A percentile compares a stretch with the other conserved stretches of the same genome.
Evolutionary conservation across 192 early-diverging fungal species (phyloP).

Genomic region (Coemansia sp.): DNA sequence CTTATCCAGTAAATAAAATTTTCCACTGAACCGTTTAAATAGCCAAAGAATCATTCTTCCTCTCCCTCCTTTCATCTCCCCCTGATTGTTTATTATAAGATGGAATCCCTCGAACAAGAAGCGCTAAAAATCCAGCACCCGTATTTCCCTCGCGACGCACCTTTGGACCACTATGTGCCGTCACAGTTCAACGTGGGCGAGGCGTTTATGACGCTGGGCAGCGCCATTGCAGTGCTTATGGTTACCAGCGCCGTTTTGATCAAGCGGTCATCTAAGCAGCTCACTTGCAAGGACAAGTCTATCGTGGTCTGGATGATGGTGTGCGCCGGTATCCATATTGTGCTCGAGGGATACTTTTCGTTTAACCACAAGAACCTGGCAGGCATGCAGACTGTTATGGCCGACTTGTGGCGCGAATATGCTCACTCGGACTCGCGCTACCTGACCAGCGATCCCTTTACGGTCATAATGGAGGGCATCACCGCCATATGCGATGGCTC

Average conservation of each 20-base stretch:
- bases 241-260: constrained; percentile 26
- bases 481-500: constrained; percentile 78
- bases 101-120: constrained; percentile 5
- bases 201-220: constrained; percentile 32
- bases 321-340: constrained; percentile 76
- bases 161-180: constrained; percentile 38
- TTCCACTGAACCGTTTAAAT: constrained; percentile 1
- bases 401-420: constrained; percentile 91
- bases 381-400: constrained; percentile 62
- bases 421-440: constrained; percentile 84
- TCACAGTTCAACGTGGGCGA: constrained; percentile 38
- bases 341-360: constrained; percentile 86
- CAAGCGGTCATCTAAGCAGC: constrained; percentile 15
- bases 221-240: constrained; percentile 15
- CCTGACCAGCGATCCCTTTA: constrained; percentile 76
- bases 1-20: constrained; percentile 2
- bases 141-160: constrained; percentile 41
- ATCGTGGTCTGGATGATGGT: constrained; percentile 81
- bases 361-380: constrained; percentile 66
- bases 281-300: constrained; percentile 45
- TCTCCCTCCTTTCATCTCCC: neutral
- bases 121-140: constrained; percentile 20
- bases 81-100: neutral
- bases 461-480: constrained; percentile 81
- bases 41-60: neutral